Base-by-base conservation (phyloP, 768 basidiomycete genomes). In the Amanita rubescens region DNA sequence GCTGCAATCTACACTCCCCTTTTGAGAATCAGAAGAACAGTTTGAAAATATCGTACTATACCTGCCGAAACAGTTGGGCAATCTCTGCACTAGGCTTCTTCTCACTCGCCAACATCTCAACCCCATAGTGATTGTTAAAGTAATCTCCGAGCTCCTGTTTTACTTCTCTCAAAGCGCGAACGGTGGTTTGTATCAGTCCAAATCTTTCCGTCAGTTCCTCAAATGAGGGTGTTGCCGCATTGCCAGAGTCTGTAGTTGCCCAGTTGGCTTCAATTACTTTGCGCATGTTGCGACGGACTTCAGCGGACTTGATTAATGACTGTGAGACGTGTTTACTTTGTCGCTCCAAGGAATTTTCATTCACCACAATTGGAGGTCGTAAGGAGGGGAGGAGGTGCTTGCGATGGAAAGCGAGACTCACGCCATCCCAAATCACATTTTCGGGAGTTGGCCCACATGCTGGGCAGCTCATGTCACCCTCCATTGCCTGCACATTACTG, bases 401-500 rank as follows among this genome's bases (percentile, higher is more conserved):
- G 9, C 57, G 51, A 44, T 59, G 62, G 54, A 67, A 71, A 3
- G 65, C 59, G 11, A 71, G 49, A 3, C 63, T 67, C 0, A 69
- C 64, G 2, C 69, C 67, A 55, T 71, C 68, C 60, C 64, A 68
- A 17, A 71, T 70, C 6, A 61, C 60, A 17, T 59, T 56, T 24
- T 65, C 62, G 3, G 67, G 69, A 34, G 43, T 41, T 0, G 60
- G 58, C 0, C 67, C 66, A 59, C 67, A 71, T 5, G 11, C 22
- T 0, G 58, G 54, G 52, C 66, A 71, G 9, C 9, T 20, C 62
- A 67, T 68, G 37, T 66, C 62, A 5, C 32, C 41, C 0, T 60
- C 57, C n/a, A 68, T 57, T 8, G 22, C 24, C 33, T 60, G 64
- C 2, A 69, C 55, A n/a, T 50, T 45, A 8, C 58, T 59, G 53